These are phyloP conservation scores for Chaetomium fimeti DNA, from an alignment of 495 filamentous ascomycete species.

Conservation along the genomic window DNA sequence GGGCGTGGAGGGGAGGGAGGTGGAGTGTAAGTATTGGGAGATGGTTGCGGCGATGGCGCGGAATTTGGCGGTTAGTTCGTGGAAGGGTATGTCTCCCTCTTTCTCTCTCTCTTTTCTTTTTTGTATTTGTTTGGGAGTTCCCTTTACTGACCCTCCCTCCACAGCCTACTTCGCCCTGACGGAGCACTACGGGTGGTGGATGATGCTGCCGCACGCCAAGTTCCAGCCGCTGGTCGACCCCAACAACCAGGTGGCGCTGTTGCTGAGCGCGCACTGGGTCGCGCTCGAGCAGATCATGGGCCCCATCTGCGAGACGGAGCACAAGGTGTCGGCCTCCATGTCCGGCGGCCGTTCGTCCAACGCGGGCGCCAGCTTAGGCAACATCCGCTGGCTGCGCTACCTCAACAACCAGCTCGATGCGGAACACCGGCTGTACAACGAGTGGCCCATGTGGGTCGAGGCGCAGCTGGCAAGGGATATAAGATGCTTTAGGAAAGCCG, in stretches of 20 bases:
- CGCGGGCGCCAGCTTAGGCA: slow-evolving; percentile 29
- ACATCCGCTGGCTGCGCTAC: slow-evolving; percentile 42
- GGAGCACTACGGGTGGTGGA: slow-evolving; percentile 49
- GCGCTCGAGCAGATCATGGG: slow-evolving; percentile 58
- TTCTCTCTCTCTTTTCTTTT: not conserved
- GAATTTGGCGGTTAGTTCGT: slow-evolving; percentile 34
- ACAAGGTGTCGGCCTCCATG: slow-evolving; percentile 18
- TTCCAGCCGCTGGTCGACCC: slow-evolving; percentile 56
- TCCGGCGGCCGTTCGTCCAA: not conserved
- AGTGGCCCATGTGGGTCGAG: slow-evolving; percentile 52
- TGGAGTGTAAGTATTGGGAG: slow-evolving; percentile 39
- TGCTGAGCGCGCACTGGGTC: slow-evolving; percentile 61
- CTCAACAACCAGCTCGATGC: slow-evolving; percentile 45
- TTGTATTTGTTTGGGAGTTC: not conserved
- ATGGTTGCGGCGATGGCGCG: slow-evolving; percentile 37
- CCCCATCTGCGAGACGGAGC: slow-evolving; percentile 42
- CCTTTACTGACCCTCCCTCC: not conserved
- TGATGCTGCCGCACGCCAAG: slow-evolving; percentile 50
- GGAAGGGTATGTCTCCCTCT: slow-evolving; percentile 26
- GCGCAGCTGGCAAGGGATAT: slow-evolving; percentile 38
- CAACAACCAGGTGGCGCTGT: slow-evolving; percentile 45
- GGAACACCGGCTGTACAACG: slow-evolving; percentile 42
- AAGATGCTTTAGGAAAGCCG: slow-evolving; percentile 40
- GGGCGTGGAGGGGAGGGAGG: slow-evolving; percentile 23
- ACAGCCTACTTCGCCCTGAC: slow-evolving; percentile 44